A percentile compares a stretch with the other conserved stretches of the same genome.
Conservation (phyloP, 1,284 basidiomycete species). For the Austroboletus niveus region DNA sequence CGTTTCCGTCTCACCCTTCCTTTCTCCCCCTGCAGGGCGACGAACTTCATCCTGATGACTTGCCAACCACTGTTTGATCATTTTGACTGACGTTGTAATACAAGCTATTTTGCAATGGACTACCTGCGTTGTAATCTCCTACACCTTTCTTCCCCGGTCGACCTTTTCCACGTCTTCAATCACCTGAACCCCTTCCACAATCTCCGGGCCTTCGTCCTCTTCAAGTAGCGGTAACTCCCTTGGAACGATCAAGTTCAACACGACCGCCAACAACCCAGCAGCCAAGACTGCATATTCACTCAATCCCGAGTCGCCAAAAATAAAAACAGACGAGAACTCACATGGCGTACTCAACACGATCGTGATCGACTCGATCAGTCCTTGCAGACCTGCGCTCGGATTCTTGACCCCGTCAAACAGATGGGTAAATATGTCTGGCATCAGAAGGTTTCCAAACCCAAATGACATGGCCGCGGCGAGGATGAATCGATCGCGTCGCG, state of each 20-base stretch:
- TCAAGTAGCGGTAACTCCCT: slow-evolving; percentile 31
- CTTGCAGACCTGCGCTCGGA: slow-evolving; percentile 59
- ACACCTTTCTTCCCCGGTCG: background rate
- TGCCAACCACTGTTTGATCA: too few relatives aligned
- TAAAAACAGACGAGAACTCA: slow-evolving; percentile 36
- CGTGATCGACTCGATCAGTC: slow-evolving; percentile 75
- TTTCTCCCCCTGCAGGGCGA: too few relatives aligned
- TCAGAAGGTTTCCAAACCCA: slow-evolving; percentile 69
- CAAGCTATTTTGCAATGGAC: too few relatives aligned
- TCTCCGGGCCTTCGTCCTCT: background rate
- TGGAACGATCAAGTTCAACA: slow-evolving; percentile 68
- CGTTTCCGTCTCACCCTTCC: too few relatives aligned
- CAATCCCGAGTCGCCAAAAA: too few relatives aligned
- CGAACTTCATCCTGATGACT: too few relatives aligned
- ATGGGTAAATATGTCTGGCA: slow-evolving; percentile 60
- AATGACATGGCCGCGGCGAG: slow-evolving; percentile 70
- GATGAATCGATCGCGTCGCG: slow-evolving; percentile 76
- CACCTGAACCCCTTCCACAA: background rate
- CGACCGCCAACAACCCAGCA: slow-evolving; percentile 62
- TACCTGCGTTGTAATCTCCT: too few relatives aligned
- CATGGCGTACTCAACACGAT: slow-evolving; percentile 79
- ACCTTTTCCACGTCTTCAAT: background rate
- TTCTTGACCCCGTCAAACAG: slow-evolving; percentile 64
- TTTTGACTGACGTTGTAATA: too few relatives aligned
- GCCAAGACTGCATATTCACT: slow-evolving; percentile 47